A percentile compares a stretch with the other conserved stretches of the same genome.
phyloP scores from a whole-genome alignment of 768 basidiomycete genomes.

The Clitopilus passeckerianus region DNA sequence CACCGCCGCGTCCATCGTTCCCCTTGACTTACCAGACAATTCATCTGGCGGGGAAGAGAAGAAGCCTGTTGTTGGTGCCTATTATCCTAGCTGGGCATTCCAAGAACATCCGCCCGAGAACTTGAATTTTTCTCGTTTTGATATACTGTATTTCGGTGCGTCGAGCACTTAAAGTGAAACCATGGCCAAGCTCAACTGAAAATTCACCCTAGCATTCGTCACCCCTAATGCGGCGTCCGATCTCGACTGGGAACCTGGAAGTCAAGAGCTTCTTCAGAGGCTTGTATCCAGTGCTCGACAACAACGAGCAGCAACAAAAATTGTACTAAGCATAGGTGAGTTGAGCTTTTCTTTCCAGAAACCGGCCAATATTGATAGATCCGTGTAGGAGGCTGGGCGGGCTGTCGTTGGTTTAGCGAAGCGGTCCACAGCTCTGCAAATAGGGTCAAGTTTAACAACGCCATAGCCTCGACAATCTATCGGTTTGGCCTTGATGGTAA shows the following conservation, averaged over 20 bases:
- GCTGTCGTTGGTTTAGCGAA: conserved; percentile 60
- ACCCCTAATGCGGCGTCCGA: conserved; percentile 53
- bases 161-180: background rate
- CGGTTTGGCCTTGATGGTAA: conserved; percentile 61
- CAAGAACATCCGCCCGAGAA: conserved; percentile 44
- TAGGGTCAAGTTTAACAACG: conserved; percentile 48
- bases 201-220: conserved; percentile 49
- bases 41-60: background rate
- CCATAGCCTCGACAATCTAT: conserved; percentile 51
- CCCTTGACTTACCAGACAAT: background rate
- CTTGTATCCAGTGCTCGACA: conserved; percentile 53
- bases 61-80: conserved; percentile 34
- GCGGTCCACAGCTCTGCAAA: conserved; percentile 42
- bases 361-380: conserved; percentile 1
- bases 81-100: conserved; percentile 50
- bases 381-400: conserved; percentile 59
- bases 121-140: conserved; percentile 60
- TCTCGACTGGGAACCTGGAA: conserved; percentile 48
- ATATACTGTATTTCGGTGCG: conserved; percentile 61
- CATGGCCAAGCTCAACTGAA: too few species aligned
- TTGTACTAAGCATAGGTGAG: conserved; percentile 63
- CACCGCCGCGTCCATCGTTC: background rate
- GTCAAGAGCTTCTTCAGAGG: conserved; percentile 44
- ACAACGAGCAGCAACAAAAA: conserved; percentile 53
- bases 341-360: conserved; percentile 17